These are phyloP conservation scores for Sporothrix phasma DNA, from an alignment of 2,329 filamentous ascomycete species.

Conservation along the genomic window DNA sequence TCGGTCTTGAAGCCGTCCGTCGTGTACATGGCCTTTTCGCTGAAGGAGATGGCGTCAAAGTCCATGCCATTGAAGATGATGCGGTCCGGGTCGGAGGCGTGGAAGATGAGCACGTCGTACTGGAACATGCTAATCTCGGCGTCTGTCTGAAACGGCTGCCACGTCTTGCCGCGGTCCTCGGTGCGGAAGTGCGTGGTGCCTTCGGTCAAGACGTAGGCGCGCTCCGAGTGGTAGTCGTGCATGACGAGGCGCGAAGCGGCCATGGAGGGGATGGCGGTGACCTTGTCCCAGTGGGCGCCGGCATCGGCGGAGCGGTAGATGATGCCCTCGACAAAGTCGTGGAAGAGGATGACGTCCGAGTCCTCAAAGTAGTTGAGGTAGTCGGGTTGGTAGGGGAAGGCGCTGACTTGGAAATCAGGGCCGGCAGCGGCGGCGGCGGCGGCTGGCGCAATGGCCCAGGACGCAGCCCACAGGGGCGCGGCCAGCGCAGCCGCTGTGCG, in stretches of 20 bases:
- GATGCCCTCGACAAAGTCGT: constrained; percentile 52
- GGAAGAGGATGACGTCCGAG: constrained; percentile 69
- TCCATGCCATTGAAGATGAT: constrained; percentile 74
- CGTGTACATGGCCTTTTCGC: constrained; percentile 62
- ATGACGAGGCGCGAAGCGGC: constrained; percentile 54
- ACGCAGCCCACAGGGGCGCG: constrained; percentile 28
- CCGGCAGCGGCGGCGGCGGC: constrained; percentile 41
- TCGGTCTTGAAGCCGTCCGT: constrained; percentile 69
- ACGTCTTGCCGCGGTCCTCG: constrained; percentile 69
- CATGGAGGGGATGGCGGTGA: constrained; percentile 55
- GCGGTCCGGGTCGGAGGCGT: constrained; percentile 72
- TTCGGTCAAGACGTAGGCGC: constrained; percentile 70
- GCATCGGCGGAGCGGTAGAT: constrained; percentile 74
- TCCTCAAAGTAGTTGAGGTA: constrained; percentile 86
- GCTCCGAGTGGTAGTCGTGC: constrained; percentile 68
- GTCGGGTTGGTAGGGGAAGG: constrained; percentile 56
- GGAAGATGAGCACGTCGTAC: constrained; percentile 56
- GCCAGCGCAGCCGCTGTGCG: constrained; percentile 43
- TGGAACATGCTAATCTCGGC: constrained; percentile 46
- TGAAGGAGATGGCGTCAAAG: constrained; percentile 55
- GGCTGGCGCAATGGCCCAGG: constrained; percentile 16
- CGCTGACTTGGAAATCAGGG: constrained; percentile 54
- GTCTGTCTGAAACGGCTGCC: constrained; percentile 62
- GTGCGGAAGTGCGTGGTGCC: constrained; percentile 71
- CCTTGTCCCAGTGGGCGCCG: constrained; percentile 62